A percentile compares a stretch with the other conserved stretches of the same genome.
Evolutionary conservation across 176 grass and related monocot genomes (phyloP).

Genomic region (Cocos nucifera): DNA sequence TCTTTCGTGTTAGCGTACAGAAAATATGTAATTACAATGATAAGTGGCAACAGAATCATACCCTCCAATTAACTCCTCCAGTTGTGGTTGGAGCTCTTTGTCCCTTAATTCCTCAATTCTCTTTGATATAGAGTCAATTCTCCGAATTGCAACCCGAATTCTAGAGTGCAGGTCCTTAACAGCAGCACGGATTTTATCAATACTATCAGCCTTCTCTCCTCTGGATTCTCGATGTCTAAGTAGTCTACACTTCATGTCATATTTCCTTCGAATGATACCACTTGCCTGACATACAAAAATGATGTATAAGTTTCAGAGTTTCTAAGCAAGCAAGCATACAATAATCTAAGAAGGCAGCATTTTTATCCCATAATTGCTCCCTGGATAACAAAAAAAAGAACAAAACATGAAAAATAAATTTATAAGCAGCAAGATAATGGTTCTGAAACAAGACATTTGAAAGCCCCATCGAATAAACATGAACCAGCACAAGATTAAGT

Average conservation of each 20-base stretch:
- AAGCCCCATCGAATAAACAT: no score
- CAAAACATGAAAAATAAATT: no score
- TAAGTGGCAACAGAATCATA: constrained; percentile 26
- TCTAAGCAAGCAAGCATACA: no score
- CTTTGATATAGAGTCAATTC: constrained; percentile 89
- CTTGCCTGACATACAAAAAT: constrained; percentile 45
- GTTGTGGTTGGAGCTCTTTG: constrained; percentile 94
- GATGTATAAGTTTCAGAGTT: no score
- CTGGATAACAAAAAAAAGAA: no score
- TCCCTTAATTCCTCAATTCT: constrained; percentile 94
- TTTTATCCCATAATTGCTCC: no score
- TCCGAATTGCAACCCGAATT: constrained; percentile 86
- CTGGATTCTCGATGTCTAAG: constrained; percentile 75
- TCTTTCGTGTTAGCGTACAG: no score
- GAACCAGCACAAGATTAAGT: no score
- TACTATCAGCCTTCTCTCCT: constrained; percentile 51
- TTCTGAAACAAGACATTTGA: no score
- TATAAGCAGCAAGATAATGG: no score
- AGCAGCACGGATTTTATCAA: constrained; percentile 81
- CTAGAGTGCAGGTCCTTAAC: constrained; percentile 94
- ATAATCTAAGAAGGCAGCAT: no score
- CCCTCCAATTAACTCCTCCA: constrained; percentile 97
- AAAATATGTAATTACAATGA: no score
- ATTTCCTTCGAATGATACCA: constrained; percentile 57
- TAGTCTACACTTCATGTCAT: constrained; percentile 75